Evolutionary conservation across 106 monocot species (phyloP).

Genomic region (Apostasia ramifera): DNA sequence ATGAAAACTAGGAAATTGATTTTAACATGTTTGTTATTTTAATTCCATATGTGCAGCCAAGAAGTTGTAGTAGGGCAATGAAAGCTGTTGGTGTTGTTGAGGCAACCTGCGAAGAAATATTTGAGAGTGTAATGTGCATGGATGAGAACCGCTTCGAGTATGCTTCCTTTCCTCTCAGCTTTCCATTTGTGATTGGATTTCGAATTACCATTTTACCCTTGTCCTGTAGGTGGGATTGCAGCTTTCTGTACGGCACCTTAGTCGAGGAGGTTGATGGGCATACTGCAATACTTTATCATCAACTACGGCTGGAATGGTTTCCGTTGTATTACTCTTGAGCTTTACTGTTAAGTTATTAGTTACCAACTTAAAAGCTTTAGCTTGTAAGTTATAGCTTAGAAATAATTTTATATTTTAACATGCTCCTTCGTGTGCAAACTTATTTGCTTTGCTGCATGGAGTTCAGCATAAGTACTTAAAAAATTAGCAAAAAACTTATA

Average conservation of each 20-base stretch:
- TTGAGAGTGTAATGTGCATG: conserved; percentile 88
- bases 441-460: no score
- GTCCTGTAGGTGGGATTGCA: conserved; percentile 86
- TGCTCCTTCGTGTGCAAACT: no score
- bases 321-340: conserved; percentile 41
- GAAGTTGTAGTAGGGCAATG: conserved; percentile 88
- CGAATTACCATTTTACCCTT: conserved; percentile 7
- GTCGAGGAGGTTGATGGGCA: conserved; percentile 98
- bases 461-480: no score
- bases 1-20: neutral
- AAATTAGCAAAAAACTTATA: no score
- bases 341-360: no score
- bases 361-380: no score
- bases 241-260: conserved; percentile 79
- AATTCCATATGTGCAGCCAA: conserved; percentile 46
- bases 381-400: no score
- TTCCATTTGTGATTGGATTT: neutral
- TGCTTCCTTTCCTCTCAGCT: neutral
- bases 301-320: conserved; percentile 80
- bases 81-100: conserved; percentile 96
- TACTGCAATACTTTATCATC: conserved; percentile 84
- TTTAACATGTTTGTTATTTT: neutral
- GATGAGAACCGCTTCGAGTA: conserved; percentile 83
- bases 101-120: conserved; percentile 75
- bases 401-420: no score